A percentile compares a stretch with the other conserved stretches of the same genome.
Conservation (phyloP, 2,329 filamentous ascomycete species). For the Ophiocordyceps camponoti-leonardi region DNA sequence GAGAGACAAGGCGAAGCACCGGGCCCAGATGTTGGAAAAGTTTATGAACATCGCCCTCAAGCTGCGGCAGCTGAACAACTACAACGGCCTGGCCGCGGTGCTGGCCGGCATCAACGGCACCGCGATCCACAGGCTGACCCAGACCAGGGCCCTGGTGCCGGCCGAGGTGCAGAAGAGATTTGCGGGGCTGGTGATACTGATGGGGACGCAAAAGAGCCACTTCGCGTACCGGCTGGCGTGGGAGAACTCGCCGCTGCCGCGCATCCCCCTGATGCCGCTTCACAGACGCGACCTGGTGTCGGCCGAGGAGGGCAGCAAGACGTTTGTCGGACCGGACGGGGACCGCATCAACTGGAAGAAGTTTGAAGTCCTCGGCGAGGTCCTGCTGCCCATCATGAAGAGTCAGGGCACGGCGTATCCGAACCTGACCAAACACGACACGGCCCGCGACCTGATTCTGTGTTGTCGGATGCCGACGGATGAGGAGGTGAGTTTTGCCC, state of each 20-base stretch:
- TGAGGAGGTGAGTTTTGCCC: constrained; percentile 56
- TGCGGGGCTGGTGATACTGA: constrained; percentile 73
- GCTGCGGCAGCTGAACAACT: constrained; percentile 85
- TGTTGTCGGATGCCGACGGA: constrained; percentile 70
- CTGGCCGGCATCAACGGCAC: constrained; percentile 84
- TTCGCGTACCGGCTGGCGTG: constrained; percentile 93
- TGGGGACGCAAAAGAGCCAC: constrained; percentile 84
- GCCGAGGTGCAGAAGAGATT: constrained; percentile 64
- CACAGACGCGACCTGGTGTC: constrained; percentile 80
- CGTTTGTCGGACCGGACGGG: constrained; percentile 58
- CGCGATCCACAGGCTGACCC: constrained; percentile 64
- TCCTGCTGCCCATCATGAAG: constrained; percentile 77
- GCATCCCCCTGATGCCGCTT: constrained; percentile 86
- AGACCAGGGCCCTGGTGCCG: constrained; percentile 63
- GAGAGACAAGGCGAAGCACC: constrained; percentile 89
- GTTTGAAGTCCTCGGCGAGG: constrained; percentile 89
- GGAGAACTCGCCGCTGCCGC: constrained; percentile 81
- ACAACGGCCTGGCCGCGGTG: constrained; percentile 88
- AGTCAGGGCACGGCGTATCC: constrained; percentile 76
- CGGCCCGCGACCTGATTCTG: constrained; percentile 57
- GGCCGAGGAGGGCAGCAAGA: constrained; percentile 82
- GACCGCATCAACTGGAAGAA: constrained; percentile 94
- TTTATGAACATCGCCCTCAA: constrained; percentile 84
- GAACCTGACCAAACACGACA: constrained; percentile 51
- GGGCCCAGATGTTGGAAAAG: constrained; percentile 80